Base-by-base conservation (phyloP, 2,329 filamentous ascomycete genomes). In the Dactylellina parvicollis region DNA sequence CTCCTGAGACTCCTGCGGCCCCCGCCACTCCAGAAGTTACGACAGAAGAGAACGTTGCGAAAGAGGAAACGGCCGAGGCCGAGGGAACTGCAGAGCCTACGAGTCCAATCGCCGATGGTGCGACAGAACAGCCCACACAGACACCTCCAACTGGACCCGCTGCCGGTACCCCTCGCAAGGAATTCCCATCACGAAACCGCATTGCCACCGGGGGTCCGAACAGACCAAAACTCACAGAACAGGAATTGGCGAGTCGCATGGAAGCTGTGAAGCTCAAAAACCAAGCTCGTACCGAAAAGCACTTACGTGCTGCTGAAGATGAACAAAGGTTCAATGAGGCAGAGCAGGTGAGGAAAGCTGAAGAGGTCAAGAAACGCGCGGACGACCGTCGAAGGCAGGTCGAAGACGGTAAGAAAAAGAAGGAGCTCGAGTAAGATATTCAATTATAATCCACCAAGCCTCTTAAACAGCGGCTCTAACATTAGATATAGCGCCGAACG, bases 241-340 rank as follows among this genome's bases (percentile, higher is more conserved):
- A 81, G 0, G 85, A 89, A 79, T 83, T 89, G 2, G 82, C 85
- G 0, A 84, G 81, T 71, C 87, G 87, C 78, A 86, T 89, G 84
- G 85, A 85, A 76, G 70, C 66, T 12, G 72, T 75, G 22, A 74
- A 72, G 28, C 75, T 78, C 16, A 79, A 76, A 38, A 77, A 78
- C 55, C 60, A 75, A 57, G 70, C 61, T 44, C 77, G 77, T 7
- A 75, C 75, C 26, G 77, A 77, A 47, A 77, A 76, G 24, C 78
- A 76, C 36, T 69, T 74, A 24, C 78, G 77, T 24, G 78, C 77
- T 18, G 75, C 75, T 14, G 78, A 78, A 40, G 78, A 79, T 30
- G 81, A 85, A 78, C 88, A 87, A 84, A 86, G 86, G 65, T 82
- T 88, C 7, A 78, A 86, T 0, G 82, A 83, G 0, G 85, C 84